These are phyloP conservation scores for Clonostachys solani DNA, from an alignment of 2,329 filamentous ascomycete genomes.

Conservation along the genomic window DNA sequence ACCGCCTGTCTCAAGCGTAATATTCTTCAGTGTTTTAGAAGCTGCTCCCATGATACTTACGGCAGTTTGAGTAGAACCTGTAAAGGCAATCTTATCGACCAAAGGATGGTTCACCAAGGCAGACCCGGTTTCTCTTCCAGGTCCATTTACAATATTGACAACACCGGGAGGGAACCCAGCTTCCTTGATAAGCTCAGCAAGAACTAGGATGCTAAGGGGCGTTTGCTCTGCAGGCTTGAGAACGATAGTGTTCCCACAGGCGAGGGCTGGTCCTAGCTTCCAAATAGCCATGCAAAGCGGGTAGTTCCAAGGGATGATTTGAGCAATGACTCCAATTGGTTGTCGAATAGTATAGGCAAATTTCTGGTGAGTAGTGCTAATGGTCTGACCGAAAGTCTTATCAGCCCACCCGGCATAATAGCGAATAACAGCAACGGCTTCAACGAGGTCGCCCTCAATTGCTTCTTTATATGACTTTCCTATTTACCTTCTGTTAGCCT, in stretches of 20 bases:
- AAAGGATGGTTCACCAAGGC: slow-evolving; percentile 58
- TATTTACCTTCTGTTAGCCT: neutral
- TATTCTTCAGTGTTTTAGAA: slow-evolving; percentile 51
- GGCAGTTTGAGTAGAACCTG: slow-evolving; percentile 63
- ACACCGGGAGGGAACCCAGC: slow-evolving; percentile 71
- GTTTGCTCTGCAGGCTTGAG: slow-evolving; percentile 61
- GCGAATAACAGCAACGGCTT: slow-evolving; percentile 34
- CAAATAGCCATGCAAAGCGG: slow-evolving; percentile 67
- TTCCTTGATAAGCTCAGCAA: slow-evolving; percentile 60
- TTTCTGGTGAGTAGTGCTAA: slow-evolving; percentile 57
- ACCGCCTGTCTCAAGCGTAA: slow-evolving; percentile 54
- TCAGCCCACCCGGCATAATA: slow-evolving; percentile 71
- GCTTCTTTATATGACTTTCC: slow-evolving; percentile 59
- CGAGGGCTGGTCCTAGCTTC: slow-evolving; percentile 65
- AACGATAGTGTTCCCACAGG: slow-evolving; percentile 54
- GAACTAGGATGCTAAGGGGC: slow-evolving; percentile 51
- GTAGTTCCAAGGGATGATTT: slow-evolving; percentile 72
- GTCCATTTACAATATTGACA: slow-evolving; percentile 65
- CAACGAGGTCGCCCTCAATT: slow-evolving; percentile 51
- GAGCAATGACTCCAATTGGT: slow-evolving; percentile 63
- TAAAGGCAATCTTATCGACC: slow-evolving; percentile 70
- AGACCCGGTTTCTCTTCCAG: slow-evolving; percentile 59
- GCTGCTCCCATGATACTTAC: slow-evolving; percentile 65
- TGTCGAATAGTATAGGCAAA: slow-evolving; percentile 66
- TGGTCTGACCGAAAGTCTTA: slow-evolving; percentile 66